These are phyloP conservation scores for Colletotrichum caudatum DNA, from an alignment of 2,329 filamentous ascomycete genomes.

Conservation along the genomic window DNA sequence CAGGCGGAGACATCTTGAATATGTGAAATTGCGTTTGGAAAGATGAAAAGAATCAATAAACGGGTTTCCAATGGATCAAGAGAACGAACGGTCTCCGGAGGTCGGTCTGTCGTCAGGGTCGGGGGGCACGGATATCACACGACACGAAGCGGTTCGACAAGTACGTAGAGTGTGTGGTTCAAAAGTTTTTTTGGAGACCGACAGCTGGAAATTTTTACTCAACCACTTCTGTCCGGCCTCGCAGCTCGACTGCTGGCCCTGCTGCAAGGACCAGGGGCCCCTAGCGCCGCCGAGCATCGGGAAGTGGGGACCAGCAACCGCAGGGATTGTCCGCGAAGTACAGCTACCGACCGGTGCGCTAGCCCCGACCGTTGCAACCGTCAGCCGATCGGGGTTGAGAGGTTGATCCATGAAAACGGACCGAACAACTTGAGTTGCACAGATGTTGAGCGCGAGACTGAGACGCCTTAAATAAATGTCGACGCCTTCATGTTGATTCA, in stretches of 20 bases:
- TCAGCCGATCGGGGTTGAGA: neutral
- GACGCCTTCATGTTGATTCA: conserved; percentile 19
- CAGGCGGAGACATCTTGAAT: conserved; percentile 70
- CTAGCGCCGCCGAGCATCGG: conserved; percentile 36
- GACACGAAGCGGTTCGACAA: conserved; percentile 16
- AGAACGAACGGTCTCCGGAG: conserved; percentile 13
- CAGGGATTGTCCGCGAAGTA: conserved; percentile 29
- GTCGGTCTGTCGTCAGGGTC: conserved; percentile 27
- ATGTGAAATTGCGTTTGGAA: conserved; percentile 18
- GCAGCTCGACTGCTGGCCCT: conserved; percentile 39
- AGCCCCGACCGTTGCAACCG: conserved; percentile 21
- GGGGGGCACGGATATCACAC: conserved; percentile 29
- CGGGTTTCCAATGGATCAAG: conserved; percentile 20
- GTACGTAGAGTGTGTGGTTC: conserved; percentile 17
- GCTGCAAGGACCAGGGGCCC: conserved; percentile 36
- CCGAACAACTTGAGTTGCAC: neutral
- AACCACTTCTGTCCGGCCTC: conserved; percentile 33
- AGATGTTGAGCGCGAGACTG: neutral
- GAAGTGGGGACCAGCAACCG: conserved; percentile 33
- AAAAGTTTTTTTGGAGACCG: conserved; percentile 28
- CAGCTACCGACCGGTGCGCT: conserved; percentile 14
- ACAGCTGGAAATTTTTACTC: conserved; percentile 41
- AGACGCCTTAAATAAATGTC: neutral
- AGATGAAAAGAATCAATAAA: conserved; percentile 6
- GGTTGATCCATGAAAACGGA: neutral